Base-by-base conservation (phyloP, 257 asterid genomes). In the Solanum chilense region DNA sequence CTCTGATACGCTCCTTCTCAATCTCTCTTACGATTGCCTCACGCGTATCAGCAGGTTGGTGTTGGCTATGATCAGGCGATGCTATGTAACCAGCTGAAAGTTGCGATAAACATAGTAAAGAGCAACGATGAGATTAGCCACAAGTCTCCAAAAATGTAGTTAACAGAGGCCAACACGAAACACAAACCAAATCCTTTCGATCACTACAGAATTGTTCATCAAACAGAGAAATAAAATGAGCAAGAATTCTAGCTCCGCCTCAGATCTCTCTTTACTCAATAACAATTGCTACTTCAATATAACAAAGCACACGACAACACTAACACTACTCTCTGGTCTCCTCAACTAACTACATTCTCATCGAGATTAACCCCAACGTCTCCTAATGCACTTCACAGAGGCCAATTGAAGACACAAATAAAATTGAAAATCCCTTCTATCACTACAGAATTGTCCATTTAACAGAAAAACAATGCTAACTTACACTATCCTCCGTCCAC, bases 1-100 rank as follows among this genome's bases (percentile, higher is more conserved):
- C 91, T 64, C 97, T 91, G 23, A 94, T 92, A 35, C 58, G 82
- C 80, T 93, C 91, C 90, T 93, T 93, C 87, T 95, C 85, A 16
- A 80, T 52, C 68, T 90, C 95, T 85, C 90, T 91, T 86, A 58
- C 85, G 56, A 88, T 78, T 23, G 86, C 84, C 90, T 83, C 90
- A 12, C 41, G 89, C 81, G 86, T 27, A 88, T 85, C 20, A 20
- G 25, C 87, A 12, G 35, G 68, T 44, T 85, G 83, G 60, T 84
- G 88, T 14, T 52, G 69, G 71, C 74, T 31, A 68, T 49, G 73
- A 87, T 73, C 87, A 18, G 69, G 60, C 10, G 49, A 58, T 1
- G 5, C 86, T 87, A 85, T 18, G 18, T 68, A 90, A 66, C 89
- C 91, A 76, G 87, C 92, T 90, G 91, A 89, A 90, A 88, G 85